These are phyloP conservation scores for Mortierella claussenii DNA, from an alignment of 192 early-diverging fungal species.

Conservation along the genomic window DNA sequence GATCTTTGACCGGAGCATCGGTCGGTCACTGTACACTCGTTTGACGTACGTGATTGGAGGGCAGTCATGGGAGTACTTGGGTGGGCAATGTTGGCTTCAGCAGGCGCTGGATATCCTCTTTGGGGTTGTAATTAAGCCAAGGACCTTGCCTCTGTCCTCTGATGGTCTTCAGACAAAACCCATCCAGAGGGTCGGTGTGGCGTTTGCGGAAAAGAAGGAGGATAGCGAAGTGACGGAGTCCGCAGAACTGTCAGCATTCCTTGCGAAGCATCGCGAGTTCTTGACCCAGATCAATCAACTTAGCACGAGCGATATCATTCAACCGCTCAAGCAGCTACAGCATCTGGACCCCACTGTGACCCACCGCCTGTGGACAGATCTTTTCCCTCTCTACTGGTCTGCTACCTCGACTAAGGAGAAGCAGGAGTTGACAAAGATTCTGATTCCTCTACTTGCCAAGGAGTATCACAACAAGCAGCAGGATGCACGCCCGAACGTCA, in stretches of 20 bases:
- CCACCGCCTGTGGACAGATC: slow-evolving; percentile 80
- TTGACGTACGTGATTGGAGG: slow-evolving; percentile 90
- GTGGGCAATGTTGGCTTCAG: slow-evolving; percentile 89
- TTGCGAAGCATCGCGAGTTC: slow-evolving; percentile 72
- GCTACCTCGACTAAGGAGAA: slow-evolving; percentile 76
- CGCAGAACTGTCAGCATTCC: slow-evolving; percentile 54
- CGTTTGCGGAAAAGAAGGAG: slow-evolving; percentile 9
- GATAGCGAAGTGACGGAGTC: slow-evolving; percentile 29
- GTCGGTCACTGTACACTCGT: slow-evolving; percentile 72
- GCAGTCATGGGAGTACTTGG: slow-evolving; percentile 96
- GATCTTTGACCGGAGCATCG: slow-evolving; percentile 85
- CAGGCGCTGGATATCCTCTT: slow-evolving; percentile 91
- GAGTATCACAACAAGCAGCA: slow-evolving; percentile 90
- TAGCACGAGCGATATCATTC: slow-evolving; percentile 60
- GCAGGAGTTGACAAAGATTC: slow-evolving; percentile 84
- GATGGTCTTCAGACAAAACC: slow-evolving; percentile 61
- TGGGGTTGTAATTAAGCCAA: slow-evolving; percentile 65
- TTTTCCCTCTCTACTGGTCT: slow-evolving; percentile 91
- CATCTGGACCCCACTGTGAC: slow-evolving; percentile 75
- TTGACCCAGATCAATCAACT: slow-evolving; percentile 63
- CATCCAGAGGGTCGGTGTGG: slow-evolving; percentile 38
- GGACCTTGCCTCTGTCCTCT: slow-evolving; percentile 44
- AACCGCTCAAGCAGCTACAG: slow-evolving; percentile 71
- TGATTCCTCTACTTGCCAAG: slow-evolving; percentile 88
- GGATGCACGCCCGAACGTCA: slow-evolving; percentile 89